These are phyloP conservation scores for Penicillium macrosclerotiorum DNA, from an alignment of 495 filamentous ascomycete genomes.

Conservation along the genomic window DNA sequence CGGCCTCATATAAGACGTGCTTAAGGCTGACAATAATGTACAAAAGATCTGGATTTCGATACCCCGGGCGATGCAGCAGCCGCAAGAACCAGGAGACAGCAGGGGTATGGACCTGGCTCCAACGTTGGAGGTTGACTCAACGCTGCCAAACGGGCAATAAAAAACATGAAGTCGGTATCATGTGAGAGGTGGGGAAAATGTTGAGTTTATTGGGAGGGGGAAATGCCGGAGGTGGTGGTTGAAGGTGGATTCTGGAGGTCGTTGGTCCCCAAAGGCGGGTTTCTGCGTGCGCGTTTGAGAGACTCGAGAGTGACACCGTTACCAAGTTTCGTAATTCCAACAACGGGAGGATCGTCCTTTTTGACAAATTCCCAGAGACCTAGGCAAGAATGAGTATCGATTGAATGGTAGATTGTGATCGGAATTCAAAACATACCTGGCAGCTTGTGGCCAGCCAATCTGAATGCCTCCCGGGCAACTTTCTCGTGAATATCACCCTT, in stretches of 20 bases:
- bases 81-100: constrained; percentile 49
- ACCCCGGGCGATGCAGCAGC: constrained; percentile 34
- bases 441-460: constrained; percentile 91
- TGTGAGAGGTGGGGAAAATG: constrained; percentile 1
- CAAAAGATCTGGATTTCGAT: constrained; percentile 38
- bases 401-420: neutral
- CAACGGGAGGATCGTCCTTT: constrained; percentile 86
- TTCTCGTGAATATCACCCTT: constrained; percentile 92
- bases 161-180: constrained; percentile 13
- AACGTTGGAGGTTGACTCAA: constrained; percentile 52
- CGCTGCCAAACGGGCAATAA: constrained; percentile 10
- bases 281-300: constrained; percentile 71
- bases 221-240: constrained; percentile 37
- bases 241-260: constrained; percentile 32
- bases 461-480: constrained; percentile 88
- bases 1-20: constrained; percentile 20
- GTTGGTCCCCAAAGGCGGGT: constrained; percentile 51
- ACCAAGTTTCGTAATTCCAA: constrained; percentile 89
- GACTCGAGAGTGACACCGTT: constrained; percentile 77
- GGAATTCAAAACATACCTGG: constrained; percentile 63
- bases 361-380: constrained; percentile 91
- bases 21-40: constrained; percentile 46
- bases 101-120: constrained; percentile 60
- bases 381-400: constrained; percentile 38
- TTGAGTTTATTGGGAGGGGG: constrained; percentile 43